Base-by-base conservation (phyloP, 2,329 filamentous ascomycete species). In the Huntiella bhutanensis region DNA sequence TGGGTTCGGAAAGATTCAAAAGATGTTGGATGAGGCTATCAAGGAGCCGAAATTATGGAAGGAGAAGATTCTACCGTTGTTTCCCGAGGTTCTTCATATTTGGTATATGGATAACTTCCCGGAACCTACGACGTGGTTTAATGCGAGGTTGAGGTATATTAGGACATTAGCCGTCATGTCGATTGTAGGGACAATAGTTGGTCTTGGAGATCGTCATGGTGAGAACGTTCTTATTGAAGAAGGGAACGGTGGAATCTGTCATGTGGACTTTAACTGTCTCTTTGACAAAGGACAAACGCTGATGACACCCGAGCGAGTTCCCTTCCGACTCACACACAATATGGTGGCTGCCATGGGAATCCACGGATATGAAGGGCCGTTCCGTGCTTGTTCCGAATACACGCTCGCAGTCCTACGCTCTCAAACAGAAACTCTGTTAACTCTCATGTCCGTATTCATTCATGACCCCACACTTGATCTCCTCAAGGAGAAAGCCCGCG, bases 181-280 rank as follows among this genome's bases (percentile, higher is more conserved):
- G n/a, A 98, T 99, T 75, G 85, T 94, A 4, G 91, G 91, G 43
- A 92, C 93, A 48, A 87, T 96, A 42, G 72, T 99, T 4, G 91
- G 82, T 0, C 69, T 99, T 0, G 91, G 91, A 35, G 91, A 99
- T 62, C 79, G 91, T 3, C 91, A 99, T 62, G 88, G 88, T 49
- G 91, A 98, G 61, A 99, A 99, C 61, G 84, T 99, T 47, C 74
- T 95, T 28, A 77, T 98, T 32, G 86, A 96, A 60, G 85, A 96
- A 64, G 81, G 82, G 48, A 92, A 86, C 53, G 91, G 92, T 39
- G 88, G 88, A 44, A 78, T 93, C 2, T 83, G 98, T 62, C 91
- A 99, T 62, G 92, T 99, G 40, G 91, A 98, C 63, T 98, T 99
- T 70, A 98, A 98, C 64, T 98, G 92, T 61, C 76, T 98, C 4